phyloP scores from a whole-genome alignment of 2,329 filamentous ascomycete genomes.

The Colletotrichum tanaceti region DNA sequence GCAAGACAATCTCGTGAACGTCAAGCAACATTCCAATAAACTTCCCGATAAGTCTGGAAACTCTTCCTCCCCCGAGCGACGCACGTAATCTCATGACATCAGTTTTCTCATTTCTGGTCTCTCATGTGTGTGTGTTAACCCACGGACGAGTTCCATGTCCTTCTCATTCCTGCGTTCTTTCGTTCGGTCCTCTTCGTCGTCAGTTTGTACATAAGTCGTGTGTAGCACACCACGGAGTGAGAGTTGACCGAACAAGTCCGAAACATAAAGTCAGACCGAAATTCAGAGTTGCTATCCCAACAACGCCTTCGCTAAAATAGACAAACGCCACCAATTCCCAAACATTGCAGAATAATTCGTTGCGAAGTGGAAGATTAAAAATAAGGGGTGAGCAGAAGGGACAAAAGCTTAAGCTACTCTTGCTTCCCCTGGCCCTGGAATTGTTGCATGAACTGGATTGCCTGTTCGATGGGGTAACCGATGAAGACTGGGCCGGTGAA shows the following conservation, averaged over 20 bases:
- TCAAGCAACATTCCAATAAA: neutral
- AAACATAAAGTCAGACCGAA: neutral
- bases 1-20: neutral
- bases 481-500: slow-evolving; percentile 96
- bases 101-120: slow-evolving; percentile 37
- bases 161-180: slow-evolving; percentile 22
- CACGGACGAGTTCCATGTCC: slow-evolving; percentile 36
- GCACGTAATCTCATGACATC: slow-evolving; percentile 11
- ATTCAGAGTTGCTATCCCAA: slow-evolving; percentile 19
- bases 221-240: slow-evolving; percentile 4
- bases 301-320: slow-evolving; percentile 35
- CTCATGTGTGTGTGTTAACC: slow-evolving; percentile 26
- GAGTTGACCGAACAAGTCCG: neutral
- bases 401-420: slow-evolving; percentile 31
- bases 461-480: slow-evolving; percentile 86
- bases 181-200: slow-evolving; percentile 19
- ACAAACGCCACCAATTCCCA: slow-evolving; percentile 19
- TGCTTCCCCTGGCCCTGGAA: slow-evolving; percentile 56
- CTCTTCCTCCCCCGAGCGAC: neutral
- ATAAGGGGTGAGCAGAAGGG: neutral
- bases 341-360: neutral
- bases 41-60: neutral
- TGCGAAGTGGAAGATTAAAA: slow-evolving; percentile 27
- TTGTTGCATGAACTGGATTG: slow-evolving; percentile 78
- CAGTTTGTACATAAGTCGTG: slow-evolving; percentile 23